Base-by-base conservation (phyloP, 345 rosid species). In the Brassica nigra region DNA sequence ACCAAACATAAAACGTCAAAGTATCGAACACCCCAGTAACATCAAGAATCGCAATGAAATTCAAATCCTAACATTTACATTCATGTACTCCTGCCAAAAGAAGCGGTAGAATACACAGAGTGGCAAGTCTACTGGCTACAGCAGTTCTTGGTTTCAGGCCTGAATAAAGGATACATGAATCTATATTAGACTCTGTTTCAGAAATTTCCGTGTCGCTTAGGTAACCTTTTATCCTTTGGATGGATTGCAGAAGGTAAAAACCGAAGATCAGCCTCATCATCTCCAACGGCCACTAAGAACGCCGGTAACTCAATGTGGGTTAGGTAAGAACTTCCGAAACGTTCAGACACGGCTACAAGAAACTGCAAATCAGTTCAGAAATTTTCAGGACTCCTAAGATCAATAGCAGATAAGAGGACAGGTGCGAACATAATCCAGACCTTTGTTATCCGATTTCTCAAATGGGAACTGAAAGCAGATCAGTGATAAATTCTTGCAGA, bases 211-310 rank as follows among this genome's bases (percentile, higher is more conserved):
- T 69, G 55, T 74, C 18, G 37, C 34, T 34, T 72, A 66, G 11
- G 65, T 81, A 23, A 82, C 99, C 97, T 88, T 87, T 87, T 68
- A 95, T 89, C 81, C 89, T 23, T 86, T 58, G 91, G 82, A 74
- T 84, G 87, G 73, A 84, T 80, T 66, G 81, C 76, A 33, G 87
- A 79, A 58, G 95, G 97, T 69, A 91, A 87, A 77, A 83, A 89
- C 23, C 85, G 81, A 80, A 95, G 86, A 86, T 90, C 92, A 20
- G 94, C 92, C 81, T 79, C 79, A 80, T 95, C 97, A 75, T 92
- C 95, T 76, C 97, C 99, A 30, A 87, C 91, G 11, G 99, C 97
- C 76, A 88, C 89, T 85, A 91, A 76, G 81, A 95, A 92, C 61
- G 90, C 84, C 12, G 99, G 99, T 77, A 91, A 76, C 90, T 89